Conservation (phyloP, 371 early-diverging fungal species). For the Apophysomyces trapeziformis region DNA sequence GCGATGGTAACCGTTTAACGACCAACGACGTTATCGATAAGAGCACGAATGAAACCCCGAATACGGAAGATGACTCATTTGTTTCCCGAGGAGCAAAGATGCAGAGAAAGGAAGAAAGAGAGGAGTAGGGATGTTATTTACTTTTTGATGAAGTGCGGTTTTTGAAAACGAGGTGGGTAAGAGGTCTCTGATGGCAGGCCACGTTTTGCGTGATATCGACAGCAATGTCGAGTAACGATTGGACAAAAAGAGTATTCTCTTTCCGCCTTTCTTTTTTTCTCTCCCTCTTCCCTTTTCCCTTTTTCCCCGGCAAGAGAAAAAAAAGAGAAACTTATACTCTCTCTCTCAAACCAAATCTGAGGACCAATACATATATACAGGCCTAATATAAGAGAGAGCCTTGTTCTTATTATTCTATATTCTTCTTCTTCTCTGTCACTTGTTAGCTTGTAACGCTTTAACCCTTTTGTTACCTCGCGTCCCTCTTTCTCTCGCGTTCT, state of each 20-base stretch:
- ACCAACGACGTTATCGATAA: too few relatives aligned
- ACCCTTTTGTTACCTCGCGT: neutral
- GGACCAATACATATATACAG: too few relatives aligned
- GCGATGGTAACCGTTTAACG: too few relatives aligned
- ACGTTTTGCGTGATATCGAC: neutral
- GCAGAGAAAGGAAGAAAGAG: too few relatives aligned
- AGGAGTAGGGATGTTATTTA: too few relatives aligned
- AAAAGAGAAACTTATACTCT: too few relatives aligned
- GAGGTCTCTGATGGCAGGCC: neutral
- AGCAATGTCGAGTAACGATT: neutral
- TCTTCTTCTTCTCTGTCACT: neutral
- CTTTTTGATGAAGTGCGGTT: neutral
- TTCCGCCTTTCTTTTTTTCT: neutral
- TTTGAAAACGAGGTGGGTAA: neutral
- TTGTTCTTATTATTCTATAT: neutral
- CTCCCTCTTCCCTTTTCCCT: neutral
- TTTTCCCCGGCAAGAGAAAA: slow-evolving; percentile 1
- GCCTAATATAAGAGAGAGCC: neutral
- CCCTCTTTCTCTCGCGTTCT: slow-evolving; percentile 6
- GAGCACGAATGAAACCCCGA: too few relatives aligned
- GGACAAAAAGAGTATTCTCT: slow-evolving; percentile 6
- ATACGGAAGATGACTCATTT: too few relatives aligned
- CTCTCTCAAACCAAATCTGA: too few relatives aligned
- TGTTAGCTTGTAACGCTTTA: neutral
- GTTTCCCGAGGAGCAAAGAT: too few relatives aligned